Percentiles rank a stretch among this genome's conserved stretches.
Evolutionary conservation across 805 yeast genomes (phyloP).

Genomic region (Clavispora asparagi): DNA sequence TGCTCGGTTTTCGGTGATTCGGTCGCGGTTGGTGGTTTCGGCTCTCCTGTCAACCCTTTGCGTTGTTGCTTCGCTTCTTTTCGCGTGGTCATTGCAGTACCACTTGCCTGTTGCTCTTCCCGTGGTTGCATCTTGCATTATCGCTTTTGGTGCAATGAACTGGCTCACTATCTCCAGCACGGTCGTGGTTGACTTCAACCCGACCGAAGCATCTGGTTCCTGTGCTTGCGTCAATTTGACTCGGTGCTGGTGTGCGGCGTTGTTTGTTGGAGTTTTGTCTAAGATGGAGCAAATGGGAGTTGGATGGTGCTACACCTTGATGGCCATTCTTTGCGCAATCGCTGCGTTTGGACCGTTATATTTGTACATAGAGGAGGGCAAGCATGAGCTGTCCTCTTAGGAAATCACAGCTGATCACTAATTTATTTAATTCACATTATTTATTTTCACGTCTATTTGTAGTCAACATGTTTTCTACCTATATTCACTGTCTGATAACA

Average conservation of each 20-base stretch:
- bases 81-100: constrained; percentile 1
- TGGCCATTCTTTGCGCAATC: constrained; percentile 1
- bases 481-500: no score
- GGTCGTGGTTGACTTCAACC: constrained; percentile 2
- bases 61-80: neutral
- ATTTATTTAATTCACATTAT: no score
- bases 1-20: neutral
- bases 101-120: neutral
- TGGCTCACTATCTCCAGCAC: constrained; percentile 5
- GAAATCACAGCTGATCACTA: neutral
- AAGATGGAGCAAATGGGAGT: constrained; percentile 2
- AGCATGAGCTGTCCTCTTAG: neutral
- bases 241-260: constrained; percentile 3
- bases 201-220: constrained; percentile 1
- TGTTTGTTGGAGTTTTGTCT: neutral
- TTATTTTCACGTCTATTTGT: neutral
- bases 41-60: constrained; percentile 1
- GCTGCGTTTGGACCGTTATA: neutral
- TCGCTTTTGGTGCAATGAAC: constrained; percentile 4
- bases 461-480: no score
- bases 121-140: constrained; percentile 1
- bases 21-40: constrained; percentile 1
- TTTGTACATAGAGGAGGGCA: neutral
- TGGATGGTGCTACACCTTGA: constrained; percentile 3
- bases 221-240: constrained; percentile 2